Conservation (phyloP, 257 asterid genomes). For the Nicotiana knightiana region DNA sequence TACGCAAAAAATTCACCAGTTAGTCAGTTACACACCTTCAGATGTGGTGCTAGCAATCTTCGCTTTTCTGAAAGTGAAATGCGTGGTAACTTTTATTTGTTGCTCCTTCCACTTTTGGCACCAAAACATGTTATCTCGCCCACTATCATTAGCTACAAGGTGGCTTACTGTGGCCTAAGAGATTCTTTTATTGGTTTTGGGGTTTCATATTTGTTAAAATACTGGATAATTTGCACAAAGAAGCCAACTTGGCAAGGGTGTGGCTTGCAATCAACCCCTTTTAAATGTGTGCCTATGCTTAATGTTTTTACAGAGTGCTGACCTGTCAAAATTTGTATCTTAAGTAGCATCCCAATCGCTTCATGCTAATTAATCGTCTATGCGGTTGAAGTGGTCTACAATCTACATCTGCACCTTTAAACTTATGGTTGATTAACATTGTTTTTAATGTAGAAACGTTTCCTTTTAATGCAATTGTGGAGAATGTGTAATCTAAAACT, state of each 20-base stretch:
- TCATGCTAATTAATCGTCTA: background rate
- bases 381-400: background rate
- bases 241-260: background rate
- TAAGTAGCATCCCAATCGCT: background rate
- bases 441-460: background rate
- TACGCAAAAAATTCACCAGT: background rate
- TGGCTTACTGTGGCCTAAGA: background rate
- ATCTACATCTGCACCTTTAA: background rate
- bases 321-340: background rate
- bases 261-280: background rate
- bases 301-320: background rate
- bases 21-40: background rate
- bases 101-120: background rate
- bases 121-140: background rate
- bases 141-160: background rate
- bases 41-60: background rate
- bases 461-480: background rate
- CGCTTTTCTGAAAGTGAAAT: background rate
- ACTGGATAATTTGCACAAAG: background rate
- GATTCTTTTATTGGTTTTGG: background rate
- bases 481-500: background rate
- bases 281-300: background rate
- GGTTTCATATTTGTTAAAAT: background rate
- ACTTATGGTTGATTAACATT: background rate
- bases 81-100: background rate